A percentile compares a stretch with the other conserved stretches of the same genome.
These are phyloP conservation scores for Escallonia herrerae DNA, from an alignment of 129 eudicot species.

Conservation along the genomic window DNA sequence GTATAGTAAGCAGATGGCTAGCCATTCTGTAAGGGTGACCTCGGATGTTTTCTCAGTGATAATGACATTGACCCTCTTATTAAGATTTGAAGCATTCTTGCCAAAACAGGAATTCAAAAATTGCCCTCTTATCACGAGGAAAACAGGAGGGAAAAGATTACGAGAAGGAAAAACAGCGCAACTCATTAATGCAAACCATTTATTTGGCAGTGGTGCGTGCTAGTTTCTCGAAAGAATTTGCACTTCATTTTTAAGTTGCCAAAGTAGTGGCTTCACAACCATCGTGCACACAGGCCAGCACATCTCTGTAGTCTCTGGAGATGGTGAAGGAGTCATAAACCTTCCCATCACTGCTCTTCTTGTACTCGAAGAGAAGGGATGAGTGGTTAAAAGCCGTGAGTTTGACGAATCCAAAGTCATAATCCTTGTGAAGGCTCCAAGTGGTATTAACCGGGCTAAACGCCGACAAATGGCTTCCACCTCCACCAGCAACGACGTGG, in stretches of 20 bases:
- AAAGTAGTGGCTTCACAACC: conserved; percentile 51
- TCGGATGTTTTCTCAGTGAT: no score
- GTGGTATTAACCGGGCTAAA: conserved; percentile 40
- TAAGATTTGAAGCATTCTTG: no score
- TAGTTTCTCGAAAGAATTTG: not conserved
- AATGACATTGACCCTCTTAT: no score
- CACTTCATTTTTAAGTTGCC: conserved; percentile 11
- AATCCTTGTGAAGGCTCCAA: conserved; percentile 64
- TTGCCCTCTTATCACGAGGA: no score
- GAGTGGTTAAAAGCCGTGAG: conserved; percentile 70
- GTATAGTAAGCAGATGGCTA: no score
- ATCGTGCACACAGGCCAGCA: conserved; percentile 58
- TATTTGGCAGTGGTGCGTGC: no score
- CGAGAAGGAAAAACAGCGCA: no score
- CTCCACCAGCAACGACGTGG: conserved; percentile 80
- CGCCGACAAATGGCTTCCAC: conserved; percentile 56
- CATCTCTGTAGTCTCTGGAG: conserved; percentile 73
- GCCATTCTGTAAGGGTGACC: no score
- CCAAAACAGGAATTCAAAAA: no score
- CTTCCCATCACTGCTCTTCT: conserved; percentile 66
- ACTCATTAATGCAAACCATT: no score
- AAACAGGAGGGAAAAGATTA: no score
- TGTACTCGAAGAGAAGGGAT: conserved; percentile 67
- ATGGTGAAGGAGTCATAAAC: conserved; percentile 72
- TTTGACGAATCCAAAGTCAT: conserved; percentile 68